These are phyloP conservation scores for Talaromyces thailandensis DNA, from an alignment of 495 filamentous ascomycete species.

Conservation along the genomic window DNA sequence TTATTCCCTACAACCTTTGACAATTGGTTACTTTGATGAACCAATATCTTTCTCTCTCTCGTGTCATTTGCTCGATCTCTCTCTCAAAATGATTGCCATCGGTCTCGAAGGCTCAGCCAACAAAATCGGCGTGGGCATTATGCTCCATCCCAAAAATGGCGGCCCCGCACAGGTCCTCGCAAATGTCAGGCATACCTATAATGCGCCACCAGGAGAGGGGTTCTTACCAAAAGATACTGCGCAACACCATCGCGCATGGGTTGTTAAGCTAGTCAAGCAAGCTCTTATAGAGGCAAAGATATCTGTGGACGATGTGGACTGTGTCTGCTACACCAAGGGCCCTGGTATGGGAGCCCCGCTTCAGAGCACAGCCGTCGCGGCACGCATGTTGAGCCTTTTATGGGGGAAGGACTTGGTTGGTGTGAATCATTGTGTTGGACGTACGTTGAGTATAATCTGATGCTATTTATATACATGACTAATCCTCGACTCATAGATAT, in stretches of 20 bases:
- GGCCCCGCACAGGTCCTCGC: constrained; percentile 68
- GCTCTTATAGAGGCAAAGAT: constrained; percentile 64
- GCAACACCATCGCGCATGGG: constrained; percentile 78
- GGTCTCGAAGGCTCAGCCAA: constrained; percentile 97
- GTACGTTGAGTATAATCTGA: constrained; percentile 33
- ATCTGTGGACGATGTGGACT: constrained; percentile 58
- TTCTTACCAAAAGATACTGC: constrained; percentile 97
- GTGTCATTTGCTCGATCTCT: not conserved
- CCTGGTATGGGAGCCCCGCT: constrained; percentile 96
- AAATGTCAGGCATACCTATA: constrained; percentile 90
- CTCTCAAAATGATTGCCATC: constrained; percentile 59
- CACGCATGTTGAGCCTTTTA: constrained; percentile 70
- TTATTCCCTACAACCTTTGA: not conserved
- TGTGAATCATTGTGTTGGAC: constrained; percentile 96
- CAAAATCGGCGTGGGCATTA: constrained; percentile 91
- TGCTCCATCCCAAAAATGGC: constrained; percentile 61
- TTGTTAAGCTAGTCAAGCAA: constrained; percentile 68
- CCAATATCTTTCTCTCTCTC: not conserved
- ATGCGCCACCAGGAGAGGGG: constrained; percentile 83
- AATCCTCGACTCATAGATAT: constrained; percentile 52
- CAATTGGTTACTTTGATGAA: not conserved
- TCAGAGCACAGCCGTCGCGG: constrained; percentile 79
- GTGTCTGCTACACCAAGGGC: constrained; percentile 91
- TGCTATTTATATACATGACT: not conserved
- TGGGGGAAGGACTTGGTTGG: constrained; percentile 85